Evolutionary conservation across 305 asterid species (phyloP).

Genomic region (Solanum aculeatissimum): DNA sequence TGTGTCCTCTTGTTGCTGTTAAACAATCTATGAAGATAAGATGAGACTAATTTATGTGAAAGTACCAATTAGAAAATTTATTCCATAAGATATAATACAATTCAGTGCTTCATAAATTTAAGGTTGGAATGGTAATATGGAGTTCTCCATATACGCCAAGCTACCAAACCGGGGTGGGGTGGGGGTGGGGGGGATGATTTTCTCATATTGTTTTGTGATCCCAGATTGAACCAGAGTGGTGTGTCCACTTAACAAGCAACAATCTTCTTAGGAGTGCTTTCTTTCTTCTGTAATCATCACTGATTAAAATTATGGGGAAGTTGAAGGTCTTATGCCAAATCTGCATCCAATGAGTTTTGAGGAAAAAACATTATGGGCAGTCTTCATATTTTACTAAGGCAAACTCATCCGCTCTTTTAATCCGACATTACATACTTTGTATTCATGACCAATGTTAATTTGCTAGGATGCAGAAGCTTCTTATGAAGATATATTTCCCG

Average conservation of each 20-base stretch:
- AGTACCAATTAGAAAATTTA: neutral
- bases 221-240: neutral
- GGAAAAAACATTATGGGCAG: neutral
- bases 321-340: neutral
- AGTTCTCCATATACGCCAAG: neutral
- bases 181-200: neutral
- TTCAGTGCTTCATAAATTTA: neutral
- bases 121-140: neutral
- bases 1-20: neutral
- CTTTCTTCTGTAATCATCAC: neutral
- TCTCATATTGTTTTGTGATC: neutral
- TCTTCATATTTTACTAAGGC: neutral
- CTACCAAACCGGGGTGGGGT: neutral
- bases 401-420: neutral
- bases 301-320: neutral
- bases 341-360: neutral
- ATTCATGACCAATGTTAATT: neutral
- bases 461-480: neutral
- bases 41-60: neutral
- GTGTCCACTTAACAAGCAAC: neutral
- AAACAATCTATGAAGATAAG: neutral
- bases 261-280: neutral
- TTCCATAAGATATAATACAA: neutral
- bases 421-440: neutral
- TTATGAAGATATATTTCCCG: neutral